phyloP scores from a whole-genome alignment of 2,329 filamentous ascomycete species.

The Graphiopsis chlorocephala region DNA sequence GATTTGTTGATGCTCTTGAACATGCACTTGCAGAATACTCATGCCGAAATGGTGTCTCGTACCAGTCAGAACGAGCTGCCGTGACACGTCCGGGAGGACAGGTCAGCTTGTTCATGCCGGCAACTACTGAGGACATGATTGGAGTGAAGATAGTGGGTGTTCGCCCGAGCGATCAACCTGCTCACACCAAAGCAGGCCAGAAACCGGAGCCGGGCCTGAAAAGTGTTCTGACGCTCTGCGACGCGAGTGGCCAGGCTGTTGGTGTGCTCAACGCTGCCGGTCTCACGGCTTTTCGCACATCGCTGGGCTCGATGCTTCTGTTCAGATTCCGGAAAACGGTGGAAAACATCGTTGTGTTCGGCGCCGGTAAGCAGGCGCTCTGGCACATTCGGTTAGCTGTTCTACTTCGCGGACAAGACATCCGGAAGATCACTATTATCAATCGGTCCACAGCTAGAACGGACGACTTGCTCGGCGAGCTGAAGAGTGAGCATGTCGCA shows the following conservation, averaged over 20 bases:
- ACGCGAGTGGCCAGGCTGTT: constrained; percentile 54
- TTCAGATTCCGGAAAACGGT: constrained; percentile 64
- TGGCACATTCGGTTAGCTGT: constrained; percentile 89
- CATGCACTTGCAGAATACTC: constrained; percentile 1
- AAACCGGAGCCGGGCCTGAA: constrained; percentile 43
- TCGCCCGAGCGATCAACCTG: constrained; percentile 33
- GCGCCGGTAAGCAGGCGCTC: constrained; percentile 84
- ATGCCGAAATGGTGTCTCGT: not conserved
- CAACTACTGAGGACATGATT: constrained; percentile 56
- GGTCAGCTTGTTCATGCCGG: constrained; percentile 66
- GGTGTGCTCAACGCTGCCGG: constrained; percentile 66
- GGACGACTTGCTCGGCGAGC: constrained; percentile 33
- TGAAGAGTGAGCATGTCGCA: constrained; percentile 62
- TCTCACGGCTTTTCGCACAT: constrained; percentile 67
- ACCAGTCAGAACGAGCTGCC: constrained; percentile 59
- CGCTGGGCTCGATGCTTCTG: constrained; percentile 61
- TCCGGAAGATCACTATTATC: constrained; percentile 78
- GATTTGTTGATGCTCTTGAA: not conserved
- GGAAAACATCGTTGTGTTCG: constrained; percentile 77
- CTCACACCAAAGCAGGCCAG: constrained; percentile 18
- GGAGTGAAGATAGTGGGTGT: constrained; percentile 65
- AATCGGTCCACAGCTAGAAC: constrained; percentile 62
- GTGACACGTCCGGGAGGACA: constrained; percentile 60
- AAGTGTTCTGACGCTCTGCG: constrained; percentile 60
- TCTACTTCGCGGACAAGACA: constrained; percentile 64